A percentile compares a stretch with the other conserved stretches of the same genome.
Evolutionary conservation across 192 early-diverging fungal species (phyloP).

Genomic region (Bifiguratus adelaidae): DNA sequence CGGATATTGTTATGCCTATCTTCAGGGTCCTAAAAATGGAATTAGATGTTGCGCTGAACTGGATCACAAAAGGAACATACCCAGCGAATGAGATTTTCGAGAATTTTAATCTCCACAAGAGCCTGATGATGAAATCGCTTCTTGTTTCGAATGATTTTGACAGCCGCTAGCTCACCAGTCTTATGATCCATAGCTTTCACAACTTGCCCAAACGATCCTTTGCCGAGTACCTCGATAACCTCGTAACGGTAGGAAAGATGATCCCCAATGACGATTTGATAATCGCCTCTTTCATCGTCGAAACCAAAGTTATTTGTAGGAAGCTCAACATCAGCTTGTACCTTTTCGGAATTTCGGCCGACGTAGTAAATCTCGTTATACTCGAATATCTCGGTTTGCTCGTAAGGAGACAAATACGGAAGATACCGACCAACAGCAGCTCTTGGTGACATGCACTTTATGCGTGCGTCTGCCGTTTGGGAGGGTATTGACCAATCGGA

Average conservation of each 20-base stretch:
- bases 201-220: conserved; percentile 86
- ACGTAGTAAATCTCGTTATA: conserved; percentile 83
- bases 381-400: conserved; percentile 78
- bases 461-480: not conserved
- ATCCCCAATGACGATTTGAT: conserved; percentile 78
- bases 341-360: conserved; percentile 59
- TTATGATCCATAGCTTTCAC: conserved; percentile 91
- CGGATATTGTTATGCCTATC: conserved; percentile 72
- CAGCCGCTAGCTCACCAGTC: conserved; percentile 68
- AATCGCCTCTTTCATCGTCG: conserved; percentile 94
- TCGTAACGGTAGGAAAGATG: conserved; percentile 92
- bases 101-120: conserved; percentile 86
- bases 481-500: not conserved
- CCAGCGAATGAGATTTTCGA: conserved; percentile 72
- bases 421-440: conserved; percentile 56
- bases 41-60: not conserved
- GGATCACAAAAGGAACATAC: conserved; percentile 18
- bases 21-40: conserved; percentile 58
- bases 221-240: conserved; percentile 81
- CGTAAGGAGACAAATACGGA: conserved; percentile 69
- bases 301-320: conserved; percentile 46
- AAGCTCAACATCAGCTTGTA: conserved; percentile 46
- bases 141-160: conserved; percentile 95
- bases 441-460: conserved; percentile 32
- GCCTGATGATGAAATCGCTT: conserved; percentile 95